Percentiles rank a stretch among this genome's conserved stretches.
Evolutionary conservation across 257 asterid genomes (phyloP).

Genomic region (Nyctanthes arbortristis): DNA sequence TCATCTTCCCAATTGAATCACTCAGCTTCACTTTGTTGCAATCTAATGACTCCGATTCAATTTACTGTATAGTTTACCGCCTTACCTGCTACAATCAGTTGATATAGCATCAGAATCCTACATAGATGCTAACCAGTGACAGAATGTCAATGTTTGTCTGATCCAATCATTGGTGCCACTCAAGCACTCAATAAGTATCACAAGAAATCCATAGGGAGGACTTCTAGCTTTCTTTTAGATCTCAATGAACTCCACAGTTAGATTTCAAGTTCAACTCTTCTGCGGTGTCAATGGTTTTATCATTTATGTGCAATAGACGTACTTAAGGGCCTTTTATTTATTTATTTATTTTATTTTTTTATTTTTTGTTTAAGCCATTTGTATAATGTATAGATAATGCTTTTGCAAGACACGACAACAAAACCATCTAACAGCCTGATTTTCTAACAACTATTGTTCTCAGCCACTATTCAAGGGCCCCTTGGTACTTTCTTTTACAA

Average conservation of each 20-base stretch:
- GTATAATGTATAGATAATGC: no score
- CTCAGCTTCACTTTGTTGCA: neutral
- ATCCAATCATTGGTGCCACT: neutral
- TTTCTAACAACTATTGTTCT: neutral
- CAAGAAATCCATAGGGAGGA: neutral
- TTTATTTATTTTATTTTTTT: no score
- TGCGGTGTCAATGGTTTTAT: neutral
- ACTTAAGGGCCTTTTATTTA: no score
- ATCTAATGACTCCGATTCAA: no score
- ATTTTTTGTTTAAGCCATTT: no score
- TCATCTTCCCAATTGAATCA: neutral
- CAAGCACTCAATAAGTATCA: neutral
- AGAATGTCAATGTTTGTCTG: neutral
- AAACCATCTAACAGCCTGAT: neutral
- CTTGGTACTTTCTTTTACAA: neutral
- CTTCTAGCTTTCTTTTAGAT: neutral
- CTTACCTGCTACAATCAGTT: neutral
- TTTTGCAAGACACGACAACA: neutral
- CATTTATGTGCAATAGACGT: no score
- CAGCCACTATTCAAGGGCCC: neutral
- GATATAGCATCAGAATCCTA: neutral
- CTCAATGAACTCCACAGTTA: neutral
- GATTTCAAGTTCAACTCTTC: neutral
- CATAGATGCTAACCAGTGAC: neutral
- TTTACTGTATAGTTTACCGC: neutral